Percentiles rank a stretch among this genome's conserved stretches.
phyloP scores from a whole-genome alignment of 2,329 filamentous ascomycete species.

The Boeremia lycopersici region DNA sequence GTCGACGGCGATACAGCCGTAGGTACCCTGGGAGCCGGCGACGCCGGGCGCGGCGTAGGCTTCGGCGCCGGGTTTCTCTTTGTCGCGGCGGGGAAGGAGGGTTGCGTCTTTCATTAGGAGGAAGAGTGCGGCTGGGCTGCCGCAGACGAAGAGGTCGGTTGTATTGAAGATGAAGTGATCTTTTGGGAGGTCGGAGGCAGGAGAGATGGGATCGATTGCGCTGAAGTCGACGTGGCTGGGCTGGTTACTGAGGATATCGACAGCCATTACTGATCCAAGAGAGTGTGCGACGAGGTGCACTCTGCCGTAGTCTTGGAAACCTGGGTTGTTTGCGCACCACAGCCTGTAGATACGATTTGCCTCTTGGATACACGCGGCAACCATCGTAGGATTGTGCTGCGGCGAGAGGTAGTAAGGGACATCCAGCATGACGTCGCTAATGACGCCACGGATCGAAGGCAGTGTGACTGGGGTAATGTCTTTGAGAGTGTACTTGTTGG shows the following conservation, averaged over 20 bases:
- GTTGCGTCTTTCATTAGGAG: conserved; percentile 76
- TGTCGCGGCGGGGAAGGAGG: conserved; percentile 76
- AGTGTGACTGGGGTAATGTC: conserved; percentile 93
- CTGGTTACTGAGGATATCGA: conserved; percentile 89
- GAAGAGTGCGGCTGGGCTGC: conserved; percentile 92
- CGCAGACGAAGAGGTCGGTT: conserved; percentile 84
- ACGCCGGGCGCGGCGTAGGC: conserved; percentile 60
- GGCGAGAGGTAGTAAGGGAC: conserved; percentile 98
- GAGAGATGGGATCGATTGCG: conserved; percentile 39
- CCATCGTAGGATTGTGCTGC: conserved; percentile 89
- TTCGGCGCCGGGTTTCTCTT: conserved; percentile 76
- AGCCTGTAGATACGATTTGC: conserved; percentile 94
- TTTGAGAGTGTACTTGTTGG: conserved; percentile 72
- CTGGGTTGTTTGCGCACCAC: conserved; percentile 93
- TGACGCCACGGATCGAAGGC: conserved; percentile 86
- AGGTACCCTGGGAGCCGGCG: conserved; percentile 77
- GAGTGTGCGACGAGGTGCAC: conserved; percentile 95
- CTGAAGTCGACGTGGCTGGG: conserved; percentile 69
- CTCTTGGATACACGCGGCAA: conserved; percentile 83
- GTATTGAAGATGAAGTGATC: conserved; percentile 87
- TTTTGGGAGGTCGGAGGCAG: conserved; percentile 56
- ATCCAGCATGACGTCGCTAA: conserved; percentile 97
- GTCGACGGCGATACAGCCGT: conserved; percentile 91
- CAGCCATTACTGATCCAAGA: conserved; percentile 89
- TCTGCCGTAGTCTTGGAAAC: conserved; percentile 77